Conservation (phyloP, 2,329 filamentous ascomycete genomes). For the Grosmannia serpens region DNA sequence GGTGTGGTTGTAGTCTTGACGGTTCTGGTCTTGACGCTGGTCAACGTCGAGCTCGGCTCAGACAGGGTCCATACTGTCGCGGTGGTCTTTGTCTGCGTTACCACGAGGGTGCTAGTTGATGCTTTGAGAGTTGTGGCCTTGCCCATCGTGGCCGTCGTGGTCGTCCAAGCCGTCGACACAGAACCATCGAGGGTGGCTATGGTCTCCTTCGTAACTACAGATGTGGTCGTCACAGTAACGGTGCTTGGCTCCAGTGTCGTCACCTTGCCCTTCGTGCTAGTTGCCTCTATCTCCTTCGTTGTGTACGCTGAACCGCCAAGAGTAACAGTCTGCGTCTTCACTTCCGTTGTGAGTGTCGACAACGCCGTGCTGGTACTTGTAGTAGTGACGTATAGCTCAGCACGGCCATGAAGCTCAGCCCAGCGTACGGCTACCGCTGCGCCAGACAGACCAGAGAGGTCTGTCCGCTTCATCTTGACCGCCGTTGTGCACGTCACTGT, state of each 20-base stretch:
- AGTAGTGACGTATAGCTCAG: neutral
- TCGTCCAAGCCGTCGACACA: neutral
- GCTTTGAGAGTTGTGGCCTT: neutral
- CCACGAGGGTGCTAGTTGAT: neutral
- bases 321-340: neutral
- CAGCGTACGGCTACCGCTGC: neutral
- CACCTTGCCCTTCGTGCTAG: neutral
- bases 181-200: neutral
- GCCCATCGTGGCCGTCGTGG: neutral
- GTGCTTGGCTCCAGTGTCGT: neutral
- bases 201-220: neutral
- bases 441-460: neutral
- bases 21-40: neutral
- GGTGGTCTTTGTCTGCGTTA: neutral
- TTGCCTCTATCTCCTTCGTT: neutral
- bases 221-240: neutral
- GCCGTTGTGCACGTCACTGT: neutral
- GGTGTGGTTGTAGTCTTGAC: neutral
- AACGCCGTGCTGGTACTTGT: neutral
- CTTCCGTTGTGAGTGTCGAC: neutral
- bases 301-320: neutral
- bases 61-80: neutral
- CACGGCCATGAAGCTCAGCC: neutral
- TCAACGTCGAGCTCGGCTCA: neutral
- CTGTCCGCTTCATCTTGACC: neutral